Base-by-base conservation (phyloP, 2,329 filamentous ascomycete genomes). In the Xylaria multiplex region DNA sequence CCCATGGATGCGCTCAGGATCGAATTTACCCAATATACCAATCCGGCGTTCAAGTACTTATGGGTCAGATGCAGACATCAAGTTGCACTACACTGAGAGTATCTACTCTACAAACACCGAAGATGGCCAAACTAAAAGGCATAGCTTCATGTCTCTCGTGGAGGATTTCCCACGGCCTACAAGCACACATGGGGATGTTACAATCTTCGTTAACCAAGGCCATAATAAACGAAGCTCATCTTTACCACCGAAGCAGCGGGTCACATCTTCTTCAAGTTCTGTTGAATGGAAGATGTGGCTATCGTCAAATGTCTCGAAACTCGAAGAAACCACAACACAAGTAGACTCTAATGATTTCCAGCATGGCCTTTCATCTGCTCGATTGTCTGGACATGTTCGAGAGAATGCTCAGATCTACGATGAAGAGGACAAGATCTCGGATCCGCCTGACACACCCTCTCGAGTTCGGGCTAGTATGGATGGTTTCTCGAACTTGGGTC, bases 231-330 rank as follows among this genome's bases (percentile, higher is more conserved):
- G 66, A 35, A 65, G 63, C 48, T 67, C 65, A 11, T 71, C 71
- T 30, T 70, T 69, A 22, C 53, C 65, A 43, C 69, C 68, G 1
- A 71, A 72, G 58, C 74, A 77, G 59, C 75, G 75, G 27, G 71
- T 70, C 2, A 70, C 71, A n/a, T 77, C 74, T 37, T 79, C 79
- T 5, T 70, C 73, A 19, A 77, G 77, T 42, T 81, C 79, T 0
- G 69, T 72, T 2, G 85, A 86, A 64, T 87, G 85, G 85, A 86
- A 86, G 73, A 81, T 77, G 0, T 85, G 82, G 82, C 80, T 87
- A 45, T 85, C 84, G 8, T 80, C 83, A 2, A 83, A 86, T 48
- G 80, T 84, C 8, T 82, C 82, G 0, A 84, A 82, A 62, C 72
- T 85, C 1, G 83, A 86, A 52, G 72, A 72, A 22, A 72, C 75